Evolutionary conservation across 345 rosid species (phyloP).

Genomic region (Brassica juncea): DNA sequence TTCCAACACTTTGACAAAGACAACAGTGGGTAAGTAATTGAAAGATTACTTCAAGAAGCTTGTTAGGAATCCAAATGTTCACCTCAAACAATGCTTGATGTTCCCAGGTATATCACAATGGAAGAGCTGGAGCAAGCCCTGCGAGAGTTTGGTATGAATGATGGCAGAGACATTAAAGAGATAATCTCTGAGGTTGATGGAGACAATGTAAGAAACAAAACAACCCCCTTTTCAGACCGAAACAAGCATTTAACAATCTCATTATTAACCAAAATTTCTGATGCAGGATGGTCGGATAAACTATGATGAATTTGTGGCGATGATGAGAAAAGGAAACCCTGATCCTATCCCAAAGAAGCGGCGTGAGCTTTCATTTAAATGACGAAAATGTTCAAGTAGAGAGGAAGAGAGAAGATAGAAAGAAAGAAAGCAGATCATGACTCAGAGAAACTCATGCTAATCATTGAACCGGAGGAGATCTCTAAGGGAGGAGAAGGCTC

Average conservation of each 20-base stretch:
- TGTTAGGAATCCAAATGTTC: not conserved
- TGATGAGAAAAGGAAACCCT: slow-evolving; percentile 97
- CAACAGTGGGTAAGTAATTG: slow-evolving; percentile 60
- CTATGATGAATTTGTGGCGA: slow-evolving; percentile 93
- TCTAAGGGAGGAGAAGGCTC: slow-evolving; percentile 32
- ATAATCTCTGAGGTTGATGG: slow-evolving; percentile 57
- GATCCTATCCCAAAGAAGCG: slow-evolving; percentile 85
- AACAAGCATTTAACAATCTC: slow-evolving; percentile 7
- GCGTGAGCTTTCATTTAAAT: slow-evolving; percentile 59
- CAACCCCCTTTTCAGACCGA: slow-evolving; percentile 7
- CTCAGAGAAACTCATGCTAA: slow-evolving; percentile 17
- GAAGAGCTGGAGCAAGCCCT: slow-evolving; percentile 70
- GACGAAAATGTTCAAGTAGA: slow-evolving; percentile 14
- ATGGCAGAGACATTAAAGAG: slow-evolving; percentile 63
- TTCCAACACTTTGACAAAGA: slow-evolving; percentile 79
- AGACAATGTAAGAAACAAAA: slow-evolving; percentile 53
- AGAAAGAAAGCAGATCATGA: not conserved
- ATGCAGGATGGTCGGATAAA: slow-evolving; percentile 85
- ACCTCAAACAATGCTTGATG: slow-evolving; percentile 11
- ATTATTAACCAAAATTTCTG: not conserved
- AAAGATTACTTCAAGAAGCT: not conserved
- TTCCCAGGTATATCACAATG: slow-evolving; percentile 55
- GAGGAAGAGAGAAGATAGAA: slow-evolving; percentile 21
- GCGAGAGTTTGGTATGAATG: slow-evolving; percentile 55
- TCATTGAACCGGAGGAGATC: slow-evolving; percentile 23